phyloP scores from a whole-genome alignment of 768 basidiomycete genomes.

The Leucocoprinus leucothites region DNA sequence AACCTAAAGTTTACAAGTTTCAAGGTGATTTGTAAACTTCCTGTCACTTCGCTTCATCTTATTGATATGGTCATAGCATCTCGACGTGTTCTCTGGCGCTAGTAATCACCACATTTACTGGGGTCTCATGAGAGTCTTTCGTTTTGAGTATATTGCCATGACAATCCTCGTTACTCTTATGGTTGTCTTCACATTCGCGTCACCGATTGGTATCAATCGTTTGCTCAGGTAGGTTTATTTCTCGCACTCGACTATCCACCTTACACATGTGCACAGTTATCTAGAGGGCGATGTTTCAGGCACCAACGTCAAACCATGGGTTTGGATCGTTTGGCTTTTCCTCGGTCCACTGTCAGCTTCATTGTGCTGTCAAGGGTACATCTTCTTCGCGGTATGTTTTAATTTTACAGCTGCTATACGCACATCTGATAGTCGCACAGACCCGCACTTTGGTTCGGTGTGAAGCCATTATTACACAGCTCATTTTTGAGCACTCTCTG shows the following conservation, averaged over 20 bases:
- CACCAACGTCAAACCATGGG: conserved; percentile 56
- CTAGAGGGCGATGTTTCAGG: conserved; percentile 49
- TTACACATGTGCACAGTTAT: conserved; percentile 33
- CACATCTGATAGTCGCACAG: conserved; percentile 13
- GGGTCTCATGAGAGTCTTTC: conserved; percentile 37
- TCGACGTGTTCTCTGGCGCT: conserved; percentile 35
- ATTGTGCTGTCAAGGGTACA: conserved; percentile 53
- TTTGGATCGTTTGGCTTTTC: conserved; percentile 57
- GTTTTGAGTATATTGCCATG: conserved; percentile 30
- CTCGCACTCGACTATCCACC: background rate
- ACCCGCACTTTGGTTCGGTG: conserved; percentile 45
- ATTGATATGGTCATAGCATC: conserved; percentile 18
- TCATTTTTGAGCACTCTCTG: conserved; percentile 44
- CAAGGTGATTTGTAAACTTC: conserved; percentile 16
- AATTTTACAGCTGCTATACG: too few relatives aligned
- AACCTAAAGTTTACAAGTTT: conserved; percentile 26
- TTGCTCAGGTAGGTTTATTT: conserved; percentile 28
- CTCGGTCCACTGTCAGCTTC: conserved; percentile 41
- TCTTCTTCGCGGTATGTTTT: conserved; percentile 39
- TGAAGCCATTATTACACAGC: conserved; percentile 43
- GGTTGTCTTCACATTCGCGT: conserved; percentile 27
- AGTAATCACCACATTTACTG: conserved; percentile 40
- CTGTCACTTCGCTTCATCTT: background rate
- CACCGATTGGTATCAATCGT: conserved; percentile 37
- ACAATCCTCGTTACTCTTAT: conserved; percentile 25